phyloP scores from a whole-genome alignment of 129 eudicot genomes.

The Tagetes patula region DNA sequence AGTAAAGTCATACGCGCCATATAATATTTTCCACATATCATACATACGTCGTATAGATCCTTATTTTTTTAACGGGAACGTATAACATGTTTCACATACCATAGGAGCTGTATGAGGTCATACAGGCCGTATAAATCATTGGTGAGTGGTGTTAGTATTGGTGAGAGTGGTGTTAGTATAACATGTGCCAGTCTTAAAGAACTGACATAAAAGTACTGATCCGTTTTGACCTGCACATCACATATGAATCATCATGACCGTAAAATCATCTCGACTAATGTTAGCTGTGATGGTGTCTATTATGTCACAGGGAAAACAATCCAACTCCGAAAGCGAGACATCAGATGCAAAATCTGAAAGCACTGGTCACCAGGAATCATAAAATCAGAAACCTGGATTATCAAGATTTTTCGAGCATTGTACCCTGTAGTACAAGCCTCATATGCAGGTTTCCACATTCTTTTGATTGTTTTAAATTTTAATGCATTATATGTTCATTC shows the following conservation, averaged over 20 bases:
- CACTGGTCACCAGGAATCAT: conserved; percentile 40
- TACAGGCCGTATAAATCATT: not conserved
- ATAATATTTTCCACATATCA: not conserved
- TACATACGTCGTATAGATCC: not conserved
- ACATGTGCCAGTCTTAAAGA: not conserved
- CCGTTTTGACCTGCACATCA: not conserved
- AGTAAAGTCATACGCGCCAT: not conserved
- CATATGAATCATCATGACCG: not conserved
- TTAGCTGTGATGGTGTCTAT: not conserved
- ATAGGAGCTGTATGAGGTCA: not conserved
- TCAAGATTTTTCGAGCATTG: conserved; percentile 15
- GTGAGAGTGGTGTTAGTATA: not conserved
- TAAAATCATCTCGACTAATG: not conserved
- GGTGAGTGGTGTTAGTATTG: not conserved
- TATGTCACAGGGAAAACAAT: conserved; percentile 38
- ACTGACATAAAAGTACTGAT: not conserved
- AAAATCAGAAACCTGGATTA: conserved; percentile 26
- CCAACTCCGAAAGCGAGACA: conserved; percentile 21
- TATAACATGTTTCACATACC: not conserved
- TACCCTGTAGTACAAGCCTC: conserved; percentile 1
- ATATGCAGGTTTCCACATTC: conserved; percentile 8
- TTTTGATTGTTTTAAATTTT: not conserved
- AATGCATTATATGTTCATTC: conserved; percentile 22
- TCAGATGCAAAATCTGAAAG: conserved; percentile 25
- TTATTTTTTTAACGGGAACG: not conserved